Conservation (phyloP, 306 rosid genomes). For the Ormosia emarginata region DNA sequence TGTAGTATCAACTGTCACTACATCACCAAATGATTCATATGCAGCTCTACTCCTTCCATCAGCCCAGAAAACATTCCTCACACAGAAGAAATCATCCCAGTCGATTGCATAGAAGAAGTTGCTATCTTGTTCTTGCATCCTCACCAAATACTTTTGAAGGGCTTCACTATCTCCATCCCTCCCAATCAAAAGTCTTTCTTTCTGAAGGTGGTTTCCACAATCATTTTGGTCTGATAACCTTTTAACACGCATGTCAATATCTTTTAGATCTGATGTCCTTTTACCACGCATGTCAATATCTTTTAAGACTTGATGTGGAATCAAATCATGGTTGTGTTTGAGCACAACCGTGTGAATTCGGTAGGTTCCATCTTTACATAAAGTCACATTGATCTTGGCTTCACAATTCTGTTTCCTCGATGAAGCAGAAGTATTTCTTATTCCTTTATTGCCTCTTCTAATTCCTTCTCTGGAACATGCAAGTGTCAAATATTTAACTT, state of each 20-base stretch:
- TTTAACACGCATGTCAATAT: constrained; percentile 6
- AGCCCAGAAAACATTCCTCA: not conserved
- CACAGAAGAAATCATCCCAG: not conserved
- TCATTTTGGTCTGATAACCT: not conserved
- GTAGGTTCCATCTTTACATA: not conserved
- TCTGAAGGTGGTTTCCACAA: not conserved
- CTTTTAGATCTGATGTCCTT: not conserved
- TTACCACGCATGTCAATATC: not conserved
- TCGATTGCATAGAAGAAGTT: not conserved
- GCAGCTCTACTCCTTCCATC: not conserved
- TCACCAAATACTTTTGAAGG: not conserved
- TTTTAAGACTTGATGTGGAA: not conserved
- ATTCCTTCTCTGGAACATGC: not conserved
- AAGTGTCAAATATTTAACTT: not conserved
- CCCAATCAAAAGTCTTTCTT: not conserved
- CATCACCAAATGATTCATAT: not conserved
- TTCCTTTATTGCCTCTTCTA: not conserved
- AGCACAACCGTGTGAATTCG: not conserved
- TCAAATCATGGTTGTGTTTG: not conserved
- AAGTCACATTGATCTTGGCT: not conserved
- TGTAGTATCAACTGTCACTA: not conserved
- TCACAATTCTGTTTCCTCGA: not conserved
- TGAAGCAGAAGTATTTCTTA: not conserved
- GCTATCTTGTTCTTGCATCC: not conserved
- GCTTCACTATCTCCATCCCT: not conserved